These are phyloP conservation scores for Diddensiella santjacobensis DNA, from an alignment of 805 yeast species.

Conservation along the genomic window DNA sequence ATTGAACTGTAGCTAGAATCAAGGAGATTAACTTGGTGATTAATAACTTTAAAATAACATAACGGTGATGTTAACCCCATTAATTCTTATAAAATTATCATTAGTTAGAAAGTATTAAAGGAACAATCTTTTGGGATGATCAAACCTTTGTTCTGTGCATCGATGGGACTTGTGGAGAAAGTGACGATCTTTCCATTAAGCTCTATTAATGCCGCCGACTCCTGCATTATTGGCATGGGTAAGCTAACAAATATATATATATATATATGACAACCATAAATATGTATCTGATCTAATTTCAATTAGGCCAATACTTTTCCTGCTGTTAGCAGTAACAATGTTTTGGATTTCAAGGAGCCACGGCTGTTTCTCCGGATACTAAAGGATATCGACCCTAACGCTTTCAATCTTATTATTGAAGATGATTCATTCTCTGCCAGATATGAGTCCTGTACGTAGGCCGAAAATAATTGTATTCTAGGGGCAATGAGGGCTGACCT, in stretches of 20 bases:
- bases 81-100: no score
- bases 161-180: no score
- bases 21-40: no score
- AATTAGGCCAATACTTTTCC: conserved; percentile 4
- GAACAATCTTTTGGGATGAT: no score
- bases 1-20: no score
- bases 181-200: no score
- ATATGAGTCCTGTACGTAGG: conserved; percentile 6
- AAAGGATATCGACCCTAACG: conserved; percentile 6
- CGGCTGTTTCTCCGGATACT: conserved; percentile 4
- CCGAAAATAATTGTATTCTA: not conserved
- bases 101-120: no score
- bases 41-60: no score
- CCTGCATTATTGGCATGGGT: conserved; percentile 3
- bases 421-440: conserved; percentile 1
- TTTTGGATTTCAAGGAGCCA: conserved; percentile 2
- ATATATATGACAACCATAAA: not conserved
- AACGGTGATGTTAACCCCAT: no score
- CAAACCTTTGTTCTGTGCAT: no score
- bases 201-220: not conserved
- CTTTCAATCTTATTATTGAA: not conserved
- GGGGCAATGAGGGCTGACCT: not conserved
- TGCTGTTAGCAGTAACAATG: not conserved
- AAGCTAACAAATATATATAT: no score
- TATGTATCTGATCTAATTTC: no score